Conservation (phyloP, 345 rosid genomes). For the Melaleuca quinquenervia region DNA sequence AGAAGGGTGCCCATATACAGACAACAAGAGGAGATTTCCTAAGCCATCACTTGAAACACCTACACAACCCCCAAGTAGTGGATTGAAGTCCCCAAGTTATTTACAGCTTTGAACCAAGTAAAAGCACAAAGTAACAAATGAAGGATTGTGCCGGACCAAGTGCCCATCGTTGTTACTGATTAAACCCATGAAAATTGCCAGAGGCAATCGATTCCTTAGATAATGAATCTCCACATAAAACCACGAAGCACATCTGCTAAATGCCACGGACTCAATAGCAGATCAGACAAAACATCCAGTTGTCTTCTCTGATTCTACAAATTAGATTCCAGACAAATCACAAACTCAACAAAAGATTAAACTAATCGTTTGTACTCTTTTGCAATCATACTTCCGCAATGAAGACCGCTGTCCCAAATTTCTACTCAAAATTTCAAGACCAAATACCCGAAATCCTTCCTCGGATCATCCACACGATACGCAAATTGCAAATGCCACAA, state of each 20-base stretch:
- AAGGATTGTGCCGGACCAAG: background rate
- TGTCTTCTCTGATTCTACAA: background rate
- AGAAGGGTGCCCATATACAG: background rate
- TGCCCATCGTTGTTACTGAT: background rate
- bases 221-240: background rate
- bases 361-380: background rate
- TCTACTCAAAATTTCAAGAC: accelerated
- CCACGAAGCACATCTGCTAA: background rate
- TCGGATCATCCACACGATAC: background rate
- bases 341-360: background rate
- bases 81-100: background rate
- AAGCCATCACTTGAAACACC: background rate
- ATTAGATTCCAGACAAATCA: background rate
- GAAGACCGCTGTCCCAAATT: background rate
- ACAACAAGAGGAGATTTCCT: background rate
- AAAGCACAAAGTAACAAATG: background rate
- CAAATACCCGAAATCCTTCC: background rate
- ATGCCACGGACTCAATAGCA: background rate
- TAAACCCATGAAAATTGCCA: background rate
- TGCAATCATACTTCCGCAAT: background rate
- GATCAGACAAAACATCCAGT: background rate
- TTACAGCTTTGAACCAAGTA: background rate
- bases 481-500: background rate
- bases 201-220: background rate
- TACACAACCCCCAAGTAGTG: background rate